phyloP scores from a whole-genome alignment of 73 alveolate genomes.

The Uronychia binucleata region DNA sequence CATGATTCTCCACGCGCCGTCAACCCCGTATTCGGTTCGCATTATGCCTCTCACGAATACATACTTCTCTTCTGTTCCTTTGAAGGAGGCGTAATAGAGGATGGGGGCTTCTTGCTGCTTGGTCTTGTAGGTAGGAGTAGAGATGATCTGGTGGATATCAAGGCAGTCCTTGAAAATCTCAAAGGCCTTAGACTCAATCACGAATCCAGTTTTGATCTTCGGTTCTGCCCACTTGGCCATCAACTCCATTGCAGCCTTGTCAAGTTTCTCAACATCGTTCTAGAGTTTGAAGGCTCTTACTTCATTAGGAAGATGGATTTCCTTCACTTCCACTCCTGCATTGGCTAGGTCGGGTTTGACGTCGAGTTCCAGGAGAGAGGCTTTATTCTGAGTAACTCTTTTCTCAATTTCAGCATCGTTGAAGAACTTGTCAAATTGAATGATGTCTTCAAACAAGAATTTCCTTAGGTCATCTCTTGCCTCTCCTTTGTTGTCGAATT shows the following conservation, averaged over 20 bases:
- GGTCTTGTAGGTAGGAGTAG: constrained; percentile 4
- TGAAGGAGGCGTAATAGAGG: neutral
- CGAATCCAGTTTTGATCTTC: neutral
- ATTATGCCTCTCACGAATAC: constrained; percentile 11
- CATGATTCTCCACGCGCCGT: constrained; percentile 13
- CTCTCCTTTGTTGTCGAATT: neutral
- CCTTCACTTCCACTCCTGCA: neutral
- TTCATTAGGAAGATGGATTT: neutral
- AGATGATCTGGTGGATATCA: neutral
- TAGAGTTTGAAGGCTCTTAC: neutral
- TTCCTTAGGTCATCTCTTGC: neutral
- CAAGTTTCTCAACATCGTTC: neutral
- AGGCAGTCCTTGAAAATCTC: neutral
- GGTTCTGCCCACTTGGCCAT: neutral
- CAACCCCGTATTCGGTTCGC: neutral
- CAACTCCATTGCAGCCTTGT: neutral
- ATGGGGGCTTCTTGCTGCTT: neutral
- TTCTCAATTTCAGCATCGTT: neutral
- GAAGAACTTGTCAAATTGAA: neutral
- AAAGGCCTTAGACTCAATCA: neutral
- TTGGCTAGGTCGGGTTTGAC: neutral
- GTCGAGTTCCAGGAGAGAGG: neutral
- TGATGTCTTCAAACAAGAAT: constrained; percentile 5
- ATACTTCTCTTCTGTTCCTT: neutral
- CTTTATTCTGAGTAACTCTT: neutral